phyloP scores from a whole-genome alignment of 495 filamentous ascomycete genomes.

The Tuber aestivum region DNA sequence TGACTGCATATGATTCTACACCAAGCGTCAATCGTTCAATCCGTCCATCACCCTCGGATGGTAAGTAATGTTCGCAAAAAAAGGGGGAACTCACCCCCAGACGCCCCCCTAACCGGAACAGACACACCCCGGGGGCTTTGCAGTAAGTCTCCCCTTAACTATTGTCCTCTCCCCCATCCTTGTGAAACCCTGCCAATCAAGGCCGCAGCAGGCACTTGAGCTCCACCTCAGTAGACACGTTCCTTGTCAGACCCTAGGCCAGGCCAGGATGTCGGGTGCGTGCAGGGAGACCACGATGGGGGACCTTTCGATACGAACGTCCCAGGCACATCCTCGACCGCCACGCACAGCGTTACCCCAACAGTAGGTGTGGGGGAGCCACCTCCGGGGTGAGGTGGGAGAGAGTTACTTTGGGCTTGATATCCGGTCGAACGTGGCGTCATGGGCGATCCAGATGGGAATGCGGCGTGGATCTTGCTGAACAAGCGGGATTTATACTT shows the following conservation, averaged over 20 bases:
- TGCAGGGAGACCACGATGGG: conserved; percentile 57
- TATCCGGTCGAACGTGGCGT: conserved; percentile 50
- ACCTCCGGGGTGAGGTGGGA: conserved; percentile 49
- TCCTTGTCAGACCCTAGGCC: no score
- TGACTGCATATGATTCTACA: not conserved
- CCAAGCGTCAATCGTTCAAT: conserved; percentile 49
- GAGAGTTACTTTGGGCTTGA: conserved; percentile 56
- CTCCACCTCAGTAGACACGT: conserved; percentile 70
- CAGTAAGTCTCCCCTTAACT: not conserved
- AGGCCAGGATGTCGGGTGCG: no score
- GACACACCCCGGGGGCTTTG: not conserved
- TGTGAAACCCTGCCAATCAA: conserved; percentile 45
- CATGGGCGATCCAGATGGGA: conserved; percentile 48
- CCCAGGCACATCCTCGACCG: conserved; percentile 56
- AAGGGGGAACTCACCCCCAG: not conserved
- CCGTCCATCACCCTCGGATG: not conserved
- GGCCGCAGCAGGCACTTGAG: conserved; percentile 57
- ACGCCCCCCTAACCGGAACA: not conserved
- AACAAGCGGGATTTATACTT: conserved; percentile 49
- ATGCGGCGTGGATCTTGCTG: conserved; percentile 49
- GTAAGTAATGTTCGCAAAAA: conserved; percentile 49
- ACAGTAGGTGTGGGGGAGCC: conserved; percentile 47
- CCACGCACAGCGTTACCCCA: conserved; percentile 50
- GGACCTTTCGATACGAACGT: conserved; percentile 50
- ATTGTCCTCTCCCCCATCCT: conserved; percentile 50